Percentiles rank a stretch among this genome's conserved stretches.
Conservation (phyloP, 352 stramenopile genomes). For the Halophytophthora polymorphica region DNA sequence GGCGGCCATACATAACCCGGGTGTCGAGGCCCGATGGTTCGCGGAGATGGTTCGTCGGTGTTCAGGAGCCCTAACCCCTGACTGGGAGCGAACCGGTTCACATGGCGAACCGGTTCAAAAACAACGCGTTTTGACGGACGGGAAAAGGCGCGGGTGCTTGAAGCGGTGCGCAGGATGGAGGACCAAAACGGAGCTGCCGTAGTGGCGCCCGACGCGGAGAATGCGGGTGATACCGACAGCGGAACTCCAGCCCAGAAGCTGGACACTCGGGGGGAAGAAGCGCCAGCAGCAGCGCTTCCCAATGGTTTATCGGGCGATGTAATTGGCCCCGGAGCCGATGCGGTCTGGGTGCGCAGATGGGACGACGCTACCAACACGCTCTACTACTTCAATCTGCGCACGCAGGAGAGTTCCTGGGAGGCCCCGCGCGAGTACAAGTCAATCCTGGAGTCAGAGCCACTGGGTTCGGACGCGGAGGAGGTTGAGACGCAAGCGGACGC, state of each 20-base stretch:
- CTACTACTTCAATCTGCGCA: constrained; percentile 34
- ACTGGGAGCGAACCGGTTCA: constrained; percentile 3
- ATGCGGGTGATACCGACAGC: background rate
- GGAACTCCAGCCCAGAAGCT: background rate
- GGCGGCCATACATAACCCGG: constrained; percentile 6
- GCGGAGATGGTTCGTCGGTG: background rate
- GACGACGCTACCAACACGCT: constrained; percentile 21
- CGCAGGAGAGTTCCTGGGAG: constrained; percentile 31
- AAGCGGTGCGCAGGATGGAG: too few species aligned
- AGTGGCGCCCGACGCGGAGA: too few species aligned
- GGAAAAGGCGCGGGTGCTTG: too few species aligned
- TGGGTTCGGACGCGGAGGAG: constrained; percentile 7
- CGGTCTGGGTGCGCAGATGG: constrained; percentile 32
- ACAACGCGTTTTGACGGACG: background rate
- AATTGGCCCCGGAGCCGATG: constrained; percentile 3
- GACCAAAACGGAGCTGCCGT: too few species aligned
- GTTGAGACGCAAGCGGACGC: background rate
- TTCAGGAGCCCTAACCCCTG: background rate
- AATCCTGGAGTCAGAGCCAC: constrained; percentile 17
- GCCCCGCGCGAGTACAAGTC: constrained; percentile 22
- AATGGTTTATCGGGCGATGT: background rate
- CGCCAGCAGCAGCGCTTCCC: background rate
- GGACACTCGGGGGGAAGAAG: background rate
- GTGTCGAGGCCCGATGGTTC: background rate
- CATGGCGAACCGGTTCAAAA: background rate